phyloP scores from a whole-genome alignment of 495 filamentous ascomycete genomes.

The Lasiosphaeria hispida region DNA sequence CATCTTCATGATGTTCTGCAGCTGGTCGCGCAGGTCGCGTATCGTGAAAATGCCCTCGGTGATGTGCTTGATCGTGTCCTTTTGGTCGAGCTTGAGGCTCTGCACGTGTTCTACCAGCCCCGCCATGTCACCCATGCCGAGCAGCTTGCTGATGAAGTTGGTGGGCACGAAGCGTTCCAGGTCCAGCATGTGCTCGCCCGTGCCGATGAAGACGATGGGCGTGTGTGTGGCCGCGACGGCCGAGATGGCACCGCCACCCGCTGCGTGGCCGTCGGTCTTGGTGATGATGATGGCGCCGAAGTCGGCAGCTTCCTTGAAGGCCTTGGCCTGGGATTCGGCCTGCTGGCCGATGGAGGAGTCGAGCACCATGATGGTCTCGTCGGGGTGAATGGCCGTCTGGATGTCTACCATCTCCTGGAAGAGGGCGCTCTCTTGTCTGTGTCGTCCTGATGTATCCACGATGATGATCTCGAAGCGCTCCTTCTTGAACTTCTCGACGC shows the following conservation, averaged over 20 bases:
- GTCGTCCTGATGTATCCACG: constrained; percentile 92
- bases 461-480: constrained; percentile 98
- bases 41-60: constrained; percentile 94
- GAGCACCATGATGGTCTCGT: constrained; percentile 98
- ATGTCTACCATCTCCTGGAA: constrained; percentile 99
- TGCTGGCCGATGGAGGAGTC: constrained; percentile 95
- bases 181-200: constrained; percentile 95
- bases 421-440: constrained; percentile 89
- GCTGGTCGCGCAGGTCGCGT: constrained; percentile 90
- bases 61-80: constrained; percentile 99
- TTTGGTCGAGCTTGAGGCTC: constrained; percentile 92
- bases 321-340: constrained; percentile 88
- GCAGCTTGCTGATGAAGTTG: constrained; percentile 83
- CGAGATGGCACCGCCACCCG: constrained; percentile 95
- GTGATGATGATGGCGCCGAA: constrained; percentile 99
- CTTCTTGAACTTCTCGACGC: constrained; percentile 98
- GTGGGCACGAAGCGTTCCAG: constrained; percentile 89
- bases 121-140: constrained; percentile 97
- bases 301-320: constrained; percentile 96
- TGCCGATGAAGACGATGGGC: constrained; percentile 96
- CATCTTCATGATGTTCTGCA: constrained; percentile 99
- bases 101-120: constrained; percentile 97
- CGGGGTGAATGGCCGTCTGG: constrained; percentile 82
- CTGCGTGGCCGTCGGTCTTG: constrained; percentile 94
- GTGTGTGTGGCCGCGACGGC: constrained; percentile 95